A percentile compares a stretch with the other conserved stretches of the same genome.
These are phyloP conservation scores for Cryphonectria japonica DNA, from an alignment of 2,329 filamentous ascomycete species.

Conservation along the genomic window DNA sequence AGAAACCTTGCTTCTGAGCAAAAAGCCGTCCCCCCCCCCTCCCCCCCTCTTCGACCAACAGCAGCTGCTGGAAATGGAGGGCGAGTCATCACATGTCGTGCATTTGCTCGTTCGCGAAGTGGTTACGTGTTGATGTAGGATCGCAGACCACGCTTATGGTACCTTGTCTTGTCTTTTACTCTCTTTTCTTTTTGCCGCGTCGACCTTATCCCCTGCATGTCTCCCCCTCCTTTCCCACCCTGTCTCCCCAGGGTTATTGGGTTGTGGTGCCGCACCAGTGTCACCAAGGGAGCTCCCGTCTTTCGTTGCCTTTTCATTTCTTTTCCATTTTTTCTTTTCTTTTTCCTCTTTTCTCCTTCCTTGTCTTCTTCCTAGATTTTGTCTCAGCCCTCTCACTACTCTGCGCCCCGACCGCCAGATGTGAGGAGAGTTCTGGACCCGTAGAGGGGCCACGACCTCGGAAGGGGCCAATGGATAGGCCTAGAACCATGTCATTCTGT, in stretches of 20 bases:
- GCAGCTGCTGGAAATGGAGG: neutral
- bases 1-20: neutral
- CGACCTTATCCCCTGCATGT: neutral
- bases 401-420: neutral
- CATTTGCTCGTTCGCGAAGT: neutral
- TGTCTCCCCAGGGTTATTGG: neutral
- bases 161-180: neutral
- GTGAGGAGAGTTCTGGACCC: constrained; percentile 5
- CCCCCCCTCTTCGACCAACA: neutral
- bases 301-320: neutral
- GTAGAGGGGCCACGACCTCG: constrained; percentile 20
- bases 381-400: constrained; percentile 1
- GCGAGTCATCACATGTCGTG: neutral
- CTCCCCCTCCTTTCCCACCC: too few relatives aligned
- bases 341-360: too few relatives aligned
- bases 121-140: neutral
- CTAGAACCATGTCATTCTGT: constrained; percentile 6
- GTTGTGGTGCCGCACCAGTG: neutral
- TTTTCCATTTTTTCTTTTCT: neutral
- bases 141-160: neutral
- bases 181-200: neutral
- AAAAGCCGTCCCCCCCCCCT: neutral
- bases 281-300: constrained; percentile 23
- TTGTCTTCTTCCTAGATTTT: neutral
- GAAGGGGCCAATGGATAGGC: constrained; percentile 16